A percentile compares a stretch with the other conserved stretches of the same genome.
Conservation (phyloP, 2,329 filamentous ascomycete species). For the Ceratocystis cacaofunesta region DNA sequence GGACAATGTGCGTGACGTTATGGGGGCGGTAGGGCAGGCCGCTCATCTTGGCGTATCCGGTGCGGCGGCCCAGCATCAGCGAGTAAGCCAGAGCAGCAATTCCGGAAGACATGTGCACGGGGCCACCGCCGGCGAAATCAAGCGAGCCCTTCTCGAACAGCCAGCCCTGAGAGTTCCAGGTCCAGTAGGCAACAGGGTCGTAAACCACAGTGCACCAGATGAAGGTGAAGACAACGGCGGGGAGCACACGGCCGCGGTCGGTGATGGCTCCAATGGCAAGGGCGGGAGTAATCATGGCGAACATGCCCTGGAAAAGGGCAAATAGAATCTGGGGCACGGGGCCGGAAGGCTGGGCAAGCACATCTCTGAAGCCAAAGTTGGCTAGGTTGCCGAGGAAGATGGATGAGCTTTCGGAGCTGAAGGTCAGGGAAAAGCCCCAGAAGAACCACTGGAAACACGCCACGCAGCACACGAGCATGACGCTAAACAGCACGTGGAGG, state of each 20-base stretch:
- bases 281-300: slow-evolving; percentile 61
- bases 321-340: slow-evolving; percentile 71
- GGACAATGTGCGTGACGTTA: slow-evolving; percentile 58
- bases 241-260: slow-evolving; percentile 46
- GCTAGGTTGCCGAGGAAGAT: slow-evolving; percentile 62
- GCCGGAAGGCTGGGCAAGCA: slow-evolving; percentile 53
- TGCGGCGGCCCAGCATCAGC: slow-evolving; percentile 56
- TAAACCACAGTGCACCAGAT: slow-evolving; percentile 59
- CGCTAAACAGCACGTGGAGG: slow-evolving; percentile 71
- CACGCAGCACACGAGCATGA: slow-evolving; percentile 65
- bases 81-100: slow-evolving; percentile 59
- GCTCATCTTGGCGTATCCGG: slow-evolving; percentile 44
- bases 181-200: slow-evolving; percentile 62
- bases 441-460: slow-evolving; percentile 91
- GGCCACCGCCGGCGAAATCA: slow-evolving; percentile 62
- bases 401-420: slow-evolving; percentile 62
- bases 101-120: slow-evolving; percentile 60
- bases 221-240: slow-evolving; percentile 52
- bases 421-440: slow-evolving; percentile 80
- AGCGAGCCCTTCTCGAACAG: slow-evolving; percentile 52
- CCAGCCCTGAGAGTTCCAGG: slow-evolving; percentile 63
- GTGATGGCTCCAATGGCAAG: slow-evolving; percentile 46
- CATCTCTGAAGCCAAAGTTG: slow-evolving; percentile 69
- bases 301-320: slow-evolving; percentile 79
- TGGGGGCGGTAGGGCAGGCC: slow-evolving; percentile 54